Evolutionary conservation across 2,329 filamentous ascomycete species (phyloP), one percentile per base, ranked within the genome.

Genomic region (Hymenoscyphus occultus): DNA sequence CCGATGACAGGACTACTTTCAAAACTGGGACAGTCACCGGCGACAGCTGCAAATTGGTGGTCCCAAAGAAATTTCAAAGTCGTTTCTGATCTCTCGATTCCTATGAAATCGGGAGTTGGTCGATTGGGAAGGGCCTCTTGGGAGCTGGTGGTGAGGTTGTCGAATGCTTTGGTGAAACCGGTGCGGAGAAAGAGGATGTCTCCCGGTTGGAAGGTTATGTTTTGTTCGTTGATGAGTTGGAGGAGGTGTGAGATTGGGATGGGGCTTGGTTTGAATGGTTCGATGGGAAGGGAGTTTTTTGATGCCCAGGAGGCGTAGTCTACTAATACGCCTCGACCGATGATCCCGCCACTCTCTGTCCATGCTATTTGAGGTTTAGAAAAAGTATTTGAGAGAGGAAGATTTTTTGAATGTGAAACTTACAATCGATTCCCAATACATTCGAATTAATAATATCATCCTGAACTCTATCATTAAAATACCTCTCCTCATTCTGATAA

Each of bases 271-370:
- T 77, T 71, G 7, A 79, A 66, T 1, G 77, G 66, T 1, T 67
- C 66, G 5, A 74, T 61, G 1, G 73, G 60, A 51, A 76, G 76
- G 28, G 67, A 61, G 5, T 69, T 10, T 58, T 68, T 45, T 84
- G 86, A 68, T 83, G 80, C 1, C 86, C 77, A 65, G 88, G 81
- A 45, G 85, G 85, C 59, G 79, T 71, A 61, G n/a, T 61, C 59
- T 10, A 61, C 5, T 9, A 61, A 35, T 62, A 88, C 83, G 40
- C 81, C 82, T 57, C 86, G 80, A 45, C 77, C 77, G 3, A 61
- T 42, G 10, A 61, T 56, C n/a, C 59, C 59, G 14, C 59, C 59
- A 35, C 45, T 61, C 19, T 80, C 79, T 1, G 87, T 86, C 82
- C 88, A 91, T 10, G 58, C 35, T 16, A 62, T n/a, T 16, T 16